phyloP scores from a whole-genome alignment of 441 rosid species.

The Euphorbia celastroides region DNA sequence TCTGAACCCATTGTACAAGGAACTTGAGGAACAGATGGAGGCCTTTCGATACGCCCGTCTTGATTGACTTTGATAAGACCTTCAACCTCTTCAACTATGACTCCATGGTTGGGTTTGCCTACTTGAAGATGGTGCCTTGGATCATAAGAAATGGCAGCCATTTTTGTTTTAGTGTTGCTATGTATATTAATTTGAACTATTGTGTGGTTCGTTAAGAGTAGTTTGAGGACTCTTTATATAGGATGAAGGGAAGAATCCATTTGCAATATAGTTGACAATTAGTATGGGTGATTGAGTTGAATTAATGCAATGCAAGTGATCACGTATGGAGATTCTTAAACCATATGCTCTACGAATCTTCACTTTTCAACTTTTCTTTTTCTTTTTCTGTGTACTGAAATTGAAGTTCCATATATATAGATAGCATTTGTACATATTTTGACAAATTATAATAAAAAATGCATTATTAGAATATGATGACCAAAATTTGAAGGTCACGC shows the following conservation, averaged over 20 bases:
- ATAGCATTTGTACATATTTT: no score
- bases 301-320: neutral
- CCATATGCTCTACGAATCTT: neutral
- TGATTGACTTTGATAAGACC: conserved; percentile 62
- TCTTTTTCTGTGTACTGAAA: neutral
- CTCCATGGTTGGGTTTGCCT: conserved; percentile 34
- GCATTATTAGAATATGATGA: no score
- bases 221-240: neutral
- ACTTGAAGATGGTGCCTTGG: conserved; percentile 38
- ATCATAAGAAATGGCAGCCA: conserved; percentile 49
- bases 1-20: conserved; percentile 23
- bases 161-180: no score
- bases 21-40: conserved; percentile 47
- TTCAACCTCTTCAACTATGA: conserved; percentile 57
- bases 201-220: neutral
- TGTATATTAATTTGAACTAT: no score
- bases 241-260: neutral
- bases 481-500: no score
- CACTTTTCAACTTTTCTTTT: neutral
- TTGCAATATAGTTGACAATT: neutral
- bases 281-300: neutral
- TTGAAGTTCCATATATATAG: no score
- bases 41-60: conserved; percentile 71
- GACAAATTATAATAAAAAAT: no score
- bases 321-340: neutral